Percentiles rank a stretch among this genome's conserved stretches.
phyloP scores from a whole-genome alignment of 257 asterid species.

The Anisodus tanguticus region DNA sequence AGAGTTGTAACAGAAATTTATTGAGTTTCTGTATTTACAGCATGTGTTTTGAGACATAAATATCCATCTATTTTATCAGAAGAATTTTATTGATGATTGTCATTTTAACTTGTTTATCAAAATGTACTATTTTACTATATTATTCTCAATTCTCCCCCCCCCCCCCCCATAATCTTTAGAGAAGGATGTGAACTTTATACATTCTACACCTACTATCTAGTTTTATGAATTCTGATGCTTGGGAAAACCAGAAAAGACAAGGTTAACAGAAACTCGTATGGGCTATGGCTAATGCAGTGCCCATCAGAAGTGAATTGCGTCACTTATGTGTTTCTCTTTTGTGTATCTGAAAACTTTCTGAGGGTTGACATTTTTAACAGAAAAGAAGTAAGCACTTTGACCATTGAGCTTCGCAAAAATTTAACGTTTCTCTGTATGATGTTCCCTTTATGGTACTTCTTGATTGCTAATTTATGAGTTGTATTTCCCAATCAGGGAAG shows the following conservation, averaged over 20 bases:
- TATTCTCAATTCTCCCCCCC: neutral
- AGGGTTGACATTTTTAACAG: neutral
- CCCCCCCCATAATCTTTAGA: neutral
- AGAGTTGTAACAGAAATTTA: neutral
- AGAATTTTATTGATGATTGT: neutral
- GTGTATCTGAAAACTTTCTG: neutral
- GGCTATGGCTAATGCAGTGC: neutral
- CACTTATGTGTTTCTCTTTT: neutral
- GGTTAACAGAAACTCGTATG: neutral
- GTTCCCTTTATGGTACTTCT: neutral
- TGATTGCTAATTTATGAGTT: conserved; percentile 5
- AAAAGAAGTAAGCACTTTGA: conserved; percentile 13
- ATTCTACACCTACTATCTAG: neutral
- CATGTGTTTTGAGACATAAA: neutral
- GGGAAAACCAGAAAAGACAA: neutral
- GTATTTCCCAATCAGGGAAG: conserved; percentile 67
- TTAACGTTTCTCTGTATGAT: neutral
- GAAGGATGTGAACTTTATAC: neutral
- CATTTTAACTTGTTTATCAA: conserved; percentile 15
- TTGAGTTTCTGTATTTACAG: neutral
- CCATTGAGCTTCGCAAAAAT: neutral
- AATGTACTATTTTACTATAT: neutral
- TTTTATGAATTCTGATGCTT: neutral
- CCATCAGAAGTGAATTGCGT: neutral
- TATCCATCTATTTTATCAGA: neutral